Percentiles rank a stretch among this genome's conserved stretches.
Conservation (phyloP, 176 grass and related monocot genomes). For the Alloteropsis semialata region DNA sequence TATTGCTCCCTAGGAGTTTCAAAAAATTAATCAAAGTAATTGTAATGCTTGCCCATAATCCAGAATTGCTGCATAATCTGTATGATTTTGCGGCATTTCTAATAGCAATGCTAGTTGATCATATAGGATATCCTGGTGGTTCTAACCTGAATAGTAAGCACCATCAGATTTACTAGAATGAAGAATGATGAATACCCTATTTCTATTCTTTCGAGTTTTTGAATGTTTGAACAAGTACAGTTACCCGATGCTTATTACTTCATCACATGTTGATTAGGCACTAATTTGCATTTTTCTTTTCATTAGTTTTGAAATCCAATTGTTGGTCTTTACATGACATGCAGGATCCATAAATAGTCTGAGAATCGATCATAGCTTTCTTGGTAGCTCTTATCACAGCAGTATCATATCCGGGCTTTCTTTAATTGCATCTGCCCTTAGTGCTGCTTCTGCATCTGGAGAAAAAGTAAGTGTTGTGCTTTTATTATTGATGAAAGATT, state of each 20-base stretch:
- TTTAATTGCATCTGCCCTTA: slow-evolving; percentile 71
- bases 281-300: not conserved
- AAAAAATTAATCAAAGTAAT: not conserved
- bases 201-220: not conserved
- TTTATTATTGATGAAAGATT: slow-evolving; percentile 6
- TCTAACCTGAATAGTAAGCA: not conserved
- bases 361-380: slow-evolving; percentile 74
- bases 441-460: slow-evolving; percentile 45
- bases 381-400: slow-evolving; percentile 88
- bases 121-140: not conserved
- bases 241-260: slow-evolving; percentile 11
- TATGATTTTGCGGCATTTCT: slow-evolving; percentile 4
- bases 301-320: not conserved
- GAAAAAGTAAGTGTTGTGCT: slow-evolving; percentile 52
- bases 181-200: not conserved
- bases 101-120: not conserved
- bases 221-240: not conserved
- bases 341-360: slow-evolving; percentile 60
- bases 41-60: slow-evolving; percentile 2
- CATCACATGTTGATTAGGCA: not conserved
- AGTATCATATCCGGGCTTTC: slow-evolving; percentile 86
- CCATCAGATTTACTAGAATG: not conserved
- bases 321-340: slow-evolving; percentile 4
- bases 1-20: not conserved
- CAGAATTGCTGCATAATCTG: not conserved